Evolutionary conservation across 441 rosid species (phyloP).

Genomic region (Jatropha multifida): DNA sequence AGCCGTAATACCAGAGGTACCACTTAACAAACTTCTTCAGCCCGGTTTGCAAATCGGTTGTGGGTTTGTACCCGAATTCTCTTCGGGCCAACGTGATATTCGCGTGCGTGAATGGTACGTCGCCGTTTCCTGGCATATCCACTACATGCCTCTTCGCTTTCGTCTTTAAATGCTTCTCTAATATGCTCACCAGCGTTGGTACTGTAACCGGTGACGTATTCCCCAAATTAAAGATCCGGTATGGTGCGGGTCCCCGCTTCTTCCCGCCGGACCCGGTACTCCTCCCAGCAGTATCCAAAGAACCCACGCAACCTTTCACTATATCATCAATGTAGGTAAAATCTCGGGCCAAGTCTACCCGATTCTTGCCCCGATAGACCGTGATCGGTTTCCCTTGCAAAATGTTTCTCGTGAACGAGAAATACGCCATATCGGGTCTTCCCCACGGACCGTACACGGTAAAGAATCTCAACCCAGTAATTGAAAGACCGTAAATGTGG

Average conservation of each 20-base stretch:
- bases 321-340: conserved; percentile 92
- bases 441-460: conserved; percentile 98
- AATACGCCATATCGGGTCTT: conserved; percentile 95
- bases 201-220: conserved; percentile 91
- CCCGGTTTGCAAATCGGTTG: conserved; percentile 92
- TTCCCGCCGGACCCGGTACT: conserved; percentile 91
- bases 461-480: conserved; percentile 86
- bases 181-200: conserved; percentile 59
- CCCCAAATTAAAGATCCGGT: conserved; percentile 78
- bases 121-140: conserved; percentile 96
- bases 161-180: conserved; percentile 71
- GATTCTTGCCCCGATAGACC: conserved; percentile 72
- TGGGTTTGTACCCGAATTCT: conserved; percentile 81
- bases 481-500: conserved; percentile 85
- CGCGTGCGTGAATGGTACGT: conserved; percentile 93
- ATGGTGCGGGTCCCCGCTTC: conserved; percentile 71
- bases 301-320: conserved; percentile 82
- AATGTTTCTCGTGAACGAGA: conserved; percentile 74
- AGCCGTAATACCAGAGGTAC: conserved; percentile 87
- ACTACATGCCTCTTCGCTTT: conserved; percentile 65
- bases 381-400: conserved; percentile 84
- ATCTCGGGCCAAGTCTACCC: conserved; percentile 80
- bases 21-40: conserved; percentile 84
- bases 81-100: conserved; percentile 67
- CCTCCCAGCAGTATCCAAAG: conserved; percentile 69